Base-by-base conservation (phyloP, 805 yeast species). In the Groenewaldozyma salmanticensis region DNA sequence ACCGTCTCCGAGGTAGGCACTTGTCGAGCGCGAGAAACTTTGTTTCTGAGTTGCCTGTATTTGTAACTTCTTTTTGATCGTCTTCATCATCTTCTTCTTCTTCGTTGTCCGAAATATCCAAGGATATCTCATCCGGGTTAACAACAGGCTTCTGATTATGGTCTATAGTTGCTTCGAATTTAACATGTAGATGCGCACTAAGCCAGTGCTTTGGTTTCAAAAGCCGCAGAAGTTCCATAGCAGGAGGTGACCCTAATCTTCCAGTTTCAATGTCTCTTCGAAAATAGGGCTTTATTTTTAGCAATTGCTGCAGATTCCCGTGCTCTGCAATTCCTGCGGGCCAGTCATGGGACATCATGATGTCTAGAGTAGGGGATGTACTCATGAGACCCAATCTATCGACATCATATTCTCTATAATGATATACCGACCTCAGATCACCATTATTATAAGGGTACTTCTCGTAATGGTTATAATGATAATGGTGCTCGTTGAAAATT, bases 291-390 rank as follows among this genome's bases (percentile, higher is more conserved):
- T 92, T 92, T 9, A 52, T 48, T 21, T 55, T 53, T 19, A 90
- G 52, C 7, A 92, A 62, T 19, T 51, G 43, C 0, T 58, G 47
- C n/a, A 66, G 15, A 51, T 82, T 59, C 0, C 96, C 97, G 57
- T 72, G 62, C 4, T 74, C 61, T 33, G 71, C 81, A 6, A 88
- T 77, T 2, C 82, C 84, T 32, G 69, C 77, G 0, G 98, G 98
- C 98, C 98, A 92, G 64, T 92, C 98, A 60, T 92, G 98, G 24
- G 84, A 74, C 40, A 90, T 45, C 56, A 81, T 67, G 1, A 87
- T 56, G 50, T 84, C 82, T 4, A 75, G 36, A 9, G 44, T 51
- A 50, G 44, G 52, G 37, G 44, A 72, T 18, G 21, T 21, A 21
- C 15, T 20, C 51, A 51, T 72, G 49, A 49, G 66, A 18, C 46